Base-by-base conservation (phyloP, 352 stramenopile species). In the Globisporangium splendens region DNA sequence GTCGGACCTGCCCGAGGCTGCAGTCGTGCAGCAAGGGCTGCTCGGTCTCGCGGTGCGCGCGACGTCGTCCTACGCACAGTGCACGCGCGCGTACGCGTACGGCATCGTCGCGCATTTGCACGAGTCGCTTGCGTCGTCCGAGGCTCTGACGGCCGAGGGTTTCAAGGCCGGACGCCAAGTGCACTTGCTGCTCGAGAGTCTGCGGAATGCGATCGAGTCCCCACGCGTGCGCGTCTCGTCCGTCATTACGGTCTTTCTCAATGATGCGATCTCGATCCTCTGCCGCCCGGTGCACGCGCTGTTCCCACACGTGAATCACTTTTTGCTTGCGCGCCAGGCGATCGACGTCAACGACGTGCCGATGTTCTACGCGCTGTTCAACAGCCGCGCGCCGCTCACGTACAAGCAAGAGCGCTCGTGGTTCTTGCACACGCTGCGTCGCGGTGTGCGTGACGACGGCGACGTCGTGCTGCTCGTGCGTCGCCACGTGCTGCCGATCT, bases 331-430 rank as follows among this genome's bases (percentile, higher is more conserved):
- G n/a, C 83, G 85, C 13, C 80, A 83, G 0, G 80, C 82, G 17
- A 70, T 96, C 59, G 85, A 96, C 59, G 50, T 92, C 17, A 73
- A 65, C 43, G 85, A 94, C 61, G 86, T 96, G 11, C 86, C 86
- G 2, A 94, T 96, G 85, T 96, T 96, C 59, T 96, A 93, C 63
- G 76, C 86, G 47, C 64, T 96, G 4, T 96, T 96, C 65, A 89
- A 94, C 68, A 91, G 77, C 35, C 78, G 79, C 28, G 70, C 81
- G 42, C 70, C 79, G 18, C 62, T 84, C 17, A 93, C 71, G 1
- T 93, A 83, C 63, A 84, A 88, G 20, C 82, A 93, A 56, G 86
- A 93, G 61, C 83, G 86, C 7, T 88, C 83, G 22, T 95, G 86
- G 86, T 69, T 95, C 38, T 70, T 95, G 11, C 83, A 95, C 50